Percentiles rank a stretch among this genome's conserved stretches.
Conservation (phyloP, 176 grass and related monocot species). For the Bonia amplexicaulis region DNA sequence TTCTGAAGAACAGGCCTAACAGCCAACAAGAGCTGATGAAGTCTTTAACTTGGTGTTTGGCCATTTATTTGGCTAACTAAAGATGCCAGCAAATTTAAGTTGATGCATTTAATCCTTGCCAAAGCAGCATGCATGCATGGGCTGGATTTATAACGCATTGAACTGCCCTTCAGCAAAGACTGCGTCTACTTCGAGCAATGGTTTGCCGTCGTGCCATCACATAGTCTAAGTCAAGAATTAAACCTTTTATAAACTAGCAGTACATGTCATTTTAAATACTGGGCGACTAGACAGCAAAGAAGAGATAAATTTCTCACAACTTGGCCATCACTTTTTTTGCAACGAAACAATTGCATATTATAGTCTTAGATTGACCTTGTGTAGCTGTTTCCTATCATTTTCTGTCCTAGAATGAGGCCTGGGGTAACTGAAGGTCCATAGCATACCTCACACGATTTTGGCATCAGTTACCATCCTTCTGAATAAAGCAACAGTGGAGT, state of each 20-base stretch:
- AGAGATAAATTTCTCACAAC: not conserved
- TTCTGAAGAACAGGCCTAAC: not conserved
- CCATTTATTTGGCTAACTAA: constrained; percentile 5
- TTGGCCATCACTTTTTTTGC: not conserved
- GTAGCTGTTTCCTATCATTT: not conserved
- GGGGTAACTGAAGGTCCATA: not conserved
- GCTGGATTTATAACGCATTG: too few species aligned
- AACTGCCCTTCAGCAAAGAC: too few species aligned
- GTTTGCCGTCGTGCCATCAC: not conserved
- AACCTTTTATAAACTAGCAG: not conserved
- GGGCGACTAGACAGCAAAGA: not conserved
- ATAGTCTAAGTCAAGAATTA: not conserved
- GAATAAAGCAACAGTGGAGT: too few species aligned
- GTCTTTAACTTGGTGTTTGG: not conserved
- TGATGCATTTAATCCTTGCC: not conserved
- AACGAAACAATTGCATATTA: not conserved
- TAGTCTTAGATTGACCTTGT: not conserved
- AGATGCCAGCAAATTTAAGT: constrained; percentile 12
- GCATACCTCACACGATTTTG: not conserved
- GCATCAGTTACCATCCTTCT: not conserved
- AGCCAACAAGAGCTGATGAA: not conserved
- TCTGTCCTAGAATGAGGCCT: not conserved
- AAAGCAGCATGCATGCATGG: not conserved
- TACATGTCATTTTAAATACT: not conserved
- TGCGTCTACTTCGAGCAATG: not conserved